A percentile compares a stretch with the other conserved stretches of the same genome.
Conservation (phyloP, 78 protist genomes). For the Tieghemostelium lacteum region DNA sequence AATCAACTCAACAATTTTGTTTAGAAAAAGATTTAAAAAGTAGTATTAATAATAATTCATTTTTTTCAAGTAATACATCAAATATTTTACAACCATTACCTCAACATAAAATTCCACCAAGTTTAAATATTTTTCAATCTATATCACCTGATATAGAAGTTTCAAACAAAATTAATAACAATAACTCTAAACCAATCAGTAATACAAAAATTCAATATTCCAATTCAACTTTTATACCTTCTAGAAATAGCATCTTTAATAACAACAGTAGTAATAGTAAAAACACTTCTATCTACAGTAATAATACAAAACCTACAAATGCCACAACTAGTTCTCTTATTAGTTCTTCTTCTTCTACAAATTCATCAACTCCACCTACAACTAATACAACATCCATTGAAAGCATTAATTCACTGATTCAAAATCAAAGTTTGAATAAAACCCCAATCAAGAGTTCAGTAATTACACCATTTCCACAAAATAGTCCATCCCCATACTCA, state of each 20-base stretch:
- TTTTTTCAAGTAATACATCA: neutral
- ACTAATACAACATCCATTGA: too few relatives aligned
- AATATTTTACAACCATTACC: neutral
- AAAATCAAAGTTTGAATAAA: too few relatives aligned
- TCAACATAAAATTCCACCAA: too few relatives aligned
- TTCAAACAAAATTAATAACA: neutral
- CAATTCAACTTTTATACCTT: neutral
- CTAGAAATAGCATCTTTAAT: neutral
- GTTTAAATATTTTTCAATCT: neutral
- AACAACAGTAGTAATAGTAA: neutral
- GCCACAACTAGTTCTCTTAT: neutral
- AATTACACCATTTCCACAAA: too few relatives aligned
- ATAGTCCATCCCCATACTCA: too few relatives aligned
- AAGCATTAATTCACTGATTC: too few relatives aligned
- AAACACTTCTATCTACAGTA: neutral
- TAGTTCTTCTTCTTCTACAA: neutral
- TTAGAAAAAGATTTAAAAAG: too few relatives aligned
- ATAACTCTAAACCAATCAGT: too few relatives aligned
- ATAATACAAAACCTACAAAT: neutral
- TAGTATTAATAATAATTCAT: too few relatives aligned
- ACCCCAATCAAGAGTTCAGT: too few relatives aligned
- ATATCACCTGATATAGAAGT: neutral
- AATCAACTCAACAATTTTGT: neutral
- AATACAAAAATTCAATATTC: neutral
- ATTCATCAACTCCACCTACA: too few relatives aligned